Conservation (phyloP, 2,329 filamentous ascomycete genomes). For the Clarireedia homoeocarpa region DNA sequence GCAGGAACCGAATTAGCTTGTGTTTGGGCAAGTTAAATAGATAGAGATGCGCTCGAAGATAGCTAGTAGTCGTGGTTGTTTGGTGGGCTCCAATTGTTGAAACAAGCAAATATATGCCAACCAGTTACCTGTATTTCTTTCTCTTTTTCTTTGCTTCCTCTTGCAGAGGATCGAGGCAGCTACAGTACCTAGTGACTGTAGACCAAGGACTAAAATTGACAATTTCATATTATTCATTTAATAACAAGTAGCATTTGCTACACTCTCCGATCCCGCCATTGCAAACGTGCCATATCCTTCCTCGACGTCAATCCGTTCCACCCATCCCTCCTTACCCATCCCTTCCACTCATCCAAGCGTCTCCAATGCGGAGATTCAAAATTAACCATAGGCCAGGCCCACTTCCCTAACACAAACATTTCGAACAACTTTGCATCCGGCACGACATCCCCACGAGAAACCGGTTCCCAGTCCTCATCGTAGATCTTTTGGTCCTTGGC, state of each 20-base stretch:
- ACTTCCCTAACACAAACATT: constrained; percentile 2
- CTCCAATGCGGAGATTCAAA: constrained; percentile 3
- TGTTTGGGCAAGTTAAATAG: too few species aligned
- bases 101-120: too few species aligned
- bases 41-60: too few species aligned
- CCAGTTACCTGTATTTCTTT: too few species aligned
- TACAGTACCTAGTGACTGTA: too few species aligned
- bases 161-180: too few species aligned
- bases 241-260: not conserved
- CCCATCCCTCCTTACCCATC: not conserved
- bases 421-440: constrained; percentile 6
- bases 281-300: not conserved
- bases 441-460: not conserved
- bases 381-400: constrained; percentile 6
- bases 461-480: not conserved
- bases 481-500: not conserved
- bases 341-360: constrained; percentile 3
- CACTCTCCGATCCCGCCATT: not conserved
- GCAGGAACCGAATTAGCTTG: too few species aligned
- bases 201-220: not conserved
- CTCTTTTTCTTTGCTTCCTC: too few species aligned
- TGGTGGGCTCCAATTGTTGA: too few species aligned
- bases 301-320: not conserved
- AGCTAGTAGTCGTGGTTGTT: too few species aligned
- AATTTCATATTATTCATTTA: not conserved